These are phyloP conservation scores for Nepenthes alata DNA, from an alignment of 179 eudicot genomes.

Conservation along the genomic window DNA sequence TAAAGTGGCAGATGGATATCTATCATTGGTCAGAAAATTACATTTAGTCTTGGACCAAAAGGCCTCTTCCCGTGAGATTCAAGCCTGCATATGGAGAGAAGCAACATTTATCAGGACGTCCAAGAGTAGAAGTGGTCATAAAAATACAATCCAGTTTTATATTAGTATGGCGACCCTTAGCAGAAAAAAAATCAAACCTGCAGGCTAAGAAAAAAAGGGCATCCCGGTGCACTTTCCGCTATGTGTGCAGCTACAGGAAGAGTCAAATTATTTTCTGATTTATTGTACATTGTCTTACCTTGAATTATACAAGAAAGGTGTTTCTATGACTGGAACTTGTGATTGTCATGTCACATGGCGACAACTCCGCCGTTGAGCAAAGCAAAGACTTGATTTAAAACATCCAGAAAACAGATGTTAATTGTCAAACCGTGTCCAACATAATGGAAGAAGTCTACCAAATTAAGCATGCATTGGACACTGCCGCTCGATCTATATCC, in stretches of 20 bases:
- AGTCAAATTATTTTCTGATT: too few species aligned
- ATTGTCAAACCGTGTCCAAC: too few species aligned
- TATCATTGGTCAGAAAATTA: conserved; percentile 16
- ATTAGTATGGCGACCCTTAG: neutral
- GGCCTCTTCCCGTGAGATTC: conserved; percentile 80
- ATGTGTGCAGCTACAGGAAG: neutral
- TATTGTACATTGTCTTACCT: too few species aligned
- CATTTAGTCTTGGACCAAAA: conserved; percentile 75
- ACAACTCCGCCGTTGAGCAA: too few species aligned
- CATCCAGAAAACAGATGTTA: too few species aligned
- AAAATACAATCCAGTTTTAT: neutral
- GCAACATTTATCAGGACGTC: conserved; percentile 3
- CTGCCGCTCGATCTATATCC: too few species aligned
- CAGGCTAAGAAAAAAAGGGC: neutral
- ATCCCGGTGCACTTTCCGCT: neutral
- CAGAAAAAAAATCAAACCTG: neutral
- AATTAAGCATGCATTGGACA: too few species aligned
- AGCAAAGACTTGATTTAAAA: too few species aligned
- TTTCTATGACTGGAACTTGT: too few species aligned
- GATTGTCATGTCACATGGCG: too few species aligned
- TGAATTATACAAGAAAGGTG: too few species aligned
- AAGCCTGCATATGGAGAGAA: conserved; percentile 41
- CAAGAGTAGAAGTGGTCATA: neutral
- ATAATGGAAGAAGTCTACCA: too few species aligned
- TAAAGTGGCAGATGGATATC: neutral